Evolutionary conservation across 495 filamentous ascomycete species (phyloP), one percentile per base, ranked within the genome.

Genomic region (Aspergillus saccharolyticus): DNA sequence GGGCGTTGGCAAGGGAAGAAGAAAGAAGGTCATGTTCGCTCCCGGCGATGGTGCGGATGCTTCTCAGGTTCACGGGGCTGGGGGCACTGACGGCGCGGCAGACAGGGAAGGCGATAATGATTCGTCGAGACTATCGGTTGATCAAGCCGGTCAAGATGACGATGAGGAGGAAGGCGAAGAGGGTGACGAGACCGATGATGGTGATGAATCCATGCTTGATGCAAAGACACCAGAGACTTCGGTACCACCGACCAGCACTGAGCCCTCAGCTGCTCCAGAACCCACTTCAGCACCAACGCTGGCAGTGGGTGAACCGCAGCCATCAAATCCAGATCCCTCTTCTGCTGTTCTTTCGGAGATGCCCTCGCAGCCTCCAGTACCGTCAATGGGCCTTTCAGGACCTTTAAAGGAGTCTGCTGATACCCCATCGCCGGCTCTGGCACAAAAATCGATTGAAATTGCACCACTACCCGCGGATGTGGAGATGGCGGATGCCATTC

Each of bases 1-100:
- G 69, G 85, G 85, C 0, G 75, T 82, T 21, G 85, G 85, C 4
- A 82, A 85, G 47, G 86, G 86, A 12, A 76, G 86, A 30, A 88
- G 83, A 72, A 86, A 86, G 78, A 87, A 84, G 71, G 67, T 83
- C 63, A 69, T 76, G 78, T 71, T 81, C 71, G 75, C 71, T 16
- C 65, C 74, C 51, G 76, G 75, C 33, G 74, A 74, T 49, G 66
- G 78, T 30, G 63, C 63, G 0, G 76, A 79, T 57, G 72, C 67
- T 52, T 51, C 69, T 10, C 50, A 60, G 42, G 64, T 74, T 16
- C 66, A 76, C 65, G 71, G 68, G 19, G 64, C 67, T 45, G 68
- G 66, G 39, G 49, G 62, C 42, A 56, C 55, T 4, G 66, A 62
- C 39, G 56, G 54, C 20, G 53, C 50, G 44, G 55, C 56, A 16